Evolutionary conservation across 352 stramenopile genomes (phyloP).

Genomic region (Pythium graminicola): DNA sequence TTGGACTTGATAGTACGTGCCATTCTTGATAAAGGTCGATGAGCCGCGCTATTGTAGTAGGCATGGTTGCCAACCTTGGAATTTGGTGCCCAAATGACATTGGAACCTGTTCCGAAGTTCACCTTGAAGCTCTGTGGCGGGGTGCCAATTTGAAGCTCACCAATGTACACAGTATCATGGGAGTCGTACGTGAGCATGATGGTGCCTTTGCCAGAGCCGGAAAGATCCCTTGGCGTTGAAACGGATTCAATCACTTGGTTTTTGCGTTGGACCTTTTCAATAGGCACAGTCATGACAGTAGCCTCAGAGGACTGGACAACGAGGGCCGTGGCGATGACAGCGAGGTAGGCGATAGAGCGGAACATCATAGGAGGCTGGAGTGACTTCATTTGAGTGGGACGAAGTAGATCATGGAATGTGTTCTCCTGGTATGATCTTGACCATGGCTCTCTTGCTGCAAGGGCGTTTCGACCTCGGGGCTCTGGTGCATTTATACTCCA

Average conservation of each 20-base stretch:
- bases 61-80: conserved; percentile 47
- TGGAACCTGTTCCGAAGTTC: conserved; percentile 95
- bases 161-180: conserved; percentile 93
- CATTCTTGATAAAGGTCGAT: conserved; percentile 84
- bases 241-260: background rate
- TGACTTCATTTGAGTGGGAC: no score
- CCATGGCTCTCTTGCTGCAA: no score
- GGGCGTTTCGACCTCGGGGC: no score
- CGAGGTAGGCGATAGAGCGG: background rate
- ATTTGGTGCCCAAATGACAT: conserved; percentile 94
- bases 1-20: conserved; percentile 90
- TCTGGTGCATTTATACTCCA: no score
- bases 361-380: no score
- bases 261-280: background rate
- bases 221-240: background rate
- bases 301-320: background rate
- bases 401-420: no score
- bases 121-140: conserved; percentile 90
- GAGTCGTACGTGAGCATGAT: conserved; percentile 85
- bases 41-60: conserved; percentile 87
- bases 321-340: background rate
- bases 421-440: no score
- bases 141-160: conserved; percentile 81
- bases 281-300: background rate
- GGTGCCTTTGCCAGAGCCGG: conserved; percentile 10